Evolutionary conservation across 1,139 yeast genomes (phyloP).

Genomic region (Pneumocystis oryctolagi): DNA sequence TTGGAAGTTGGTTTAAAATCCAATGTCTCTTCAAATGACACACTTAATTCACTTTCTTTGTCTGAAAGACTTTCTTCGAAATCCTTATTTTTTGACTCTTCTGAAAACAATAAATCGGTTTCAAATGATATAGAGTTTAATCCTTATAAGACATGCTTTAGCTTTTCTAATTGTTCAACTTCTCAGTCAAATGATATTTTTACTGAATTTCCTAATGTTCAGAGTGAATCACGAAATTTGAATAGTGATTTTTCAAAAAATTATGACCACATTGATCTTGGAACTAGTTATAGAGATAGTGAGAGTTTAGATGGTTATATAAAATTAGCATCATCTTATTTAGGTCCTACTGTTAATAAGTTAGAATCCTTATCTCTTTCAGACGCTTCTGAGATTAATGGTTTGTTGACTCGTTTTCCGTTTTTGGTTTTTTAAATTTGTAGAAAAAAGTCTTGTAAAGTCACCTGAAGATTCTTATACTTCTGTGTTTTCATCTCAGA

Average conservation of each 20-base stretch:
- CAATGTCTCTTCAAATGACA: constrained; percentile 2
- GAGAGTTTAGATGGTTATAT: background rate
- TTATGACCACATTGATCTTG: background rate
- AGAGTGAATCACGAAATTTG: background rate
- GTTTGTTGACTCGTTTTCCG: background rate
- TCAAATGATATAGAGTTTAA: background rate
- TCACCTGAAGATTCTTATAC: background rate
- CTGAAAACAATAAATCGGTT: background rate
- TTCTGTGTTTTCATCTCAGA: background rate
- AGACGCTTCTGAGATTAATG: background rate
- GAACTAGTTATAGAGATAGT: background rate
- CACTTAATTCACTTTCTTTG: background rate
- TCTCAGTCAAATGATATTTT: background rate
- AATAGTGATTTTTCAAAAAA: background rate
- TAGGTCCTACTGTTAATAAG: background rate
- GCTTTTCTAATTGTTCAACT: background rate
- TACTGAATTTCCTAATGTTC: background rate
- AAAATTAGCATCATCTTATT: background rate
- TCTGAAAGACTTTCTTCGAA: background rate
- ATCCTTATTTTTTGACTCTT: background rate
- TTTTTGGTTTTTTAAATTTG: background rate
- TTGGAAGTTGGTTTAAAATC: constrained; percentile 3
- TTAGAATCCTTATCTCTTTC: background rate
- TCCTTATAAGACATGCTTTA: background rate
- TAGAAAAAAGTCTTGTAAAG: background rate